Evolutionary conservation across 306 rosid genomes (phyloP).

Genomic region (Acacia crassicarpa): DNA sequence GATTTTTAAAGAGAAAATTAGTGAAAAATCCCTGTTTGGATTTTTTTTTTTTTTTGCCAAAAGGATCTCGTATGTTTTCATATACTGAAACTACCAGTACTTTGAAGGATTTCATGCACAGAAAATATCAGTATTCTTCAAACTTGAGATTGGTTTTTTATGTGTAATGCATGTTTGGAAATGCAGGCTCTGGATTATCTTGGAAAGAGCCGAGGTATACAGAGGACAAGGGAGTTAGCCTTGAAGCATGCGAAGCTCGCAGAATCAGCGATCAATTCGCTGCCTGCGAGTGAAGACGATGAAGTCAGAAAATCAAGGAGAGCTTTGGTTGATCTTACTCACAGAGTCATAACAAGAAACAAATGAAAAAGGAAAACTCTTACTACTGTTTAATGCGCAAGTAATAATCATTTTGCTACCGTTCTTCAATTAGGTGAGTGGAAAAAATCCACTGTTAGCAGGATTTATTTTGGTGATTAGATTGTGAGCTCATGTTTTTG

Average conservation of each 20-base stretch:
- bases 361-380: conserved; percentile 47
- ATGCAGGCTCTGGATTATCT: conserved; percentile 85
- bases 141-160: not conserved
- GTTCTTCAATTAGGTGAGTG: not conserved
- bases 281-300: conserved; percentile 65
- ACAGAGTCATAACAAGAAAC: conserved; percentile 76
- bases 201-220: conserved; percentile 80
- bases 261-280: conserved; percentile 79
- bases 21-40: too few relatives aligned
- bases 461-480: not conserved
- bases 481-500: not conserved
- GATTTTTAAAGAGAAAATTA: not conserved
- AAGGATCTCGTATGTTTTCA: too few relatives aligned
- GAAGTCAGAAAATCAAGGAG: conserved; percentile 80
- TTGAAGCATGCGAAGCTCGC: conserved; percentile 78
- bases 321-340: conserved; percentile 84
- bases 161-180: not conserved
- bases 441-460: not conserved
- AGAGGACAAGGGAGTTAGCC: conserved; percentile 81
- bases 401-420: not conserved
- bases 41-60: too few relatives aligned
- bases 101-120: too few relatives aligned
- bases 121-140: not conserved
- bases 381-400: not conserved
- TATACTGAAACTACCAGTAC: too few relatives aligned